Evolutionary conservation across 129 eudicot species (phyloP), one percentile per base, ranked within the genome.

Genomic region (Tanacetum coccineum): DNA sequence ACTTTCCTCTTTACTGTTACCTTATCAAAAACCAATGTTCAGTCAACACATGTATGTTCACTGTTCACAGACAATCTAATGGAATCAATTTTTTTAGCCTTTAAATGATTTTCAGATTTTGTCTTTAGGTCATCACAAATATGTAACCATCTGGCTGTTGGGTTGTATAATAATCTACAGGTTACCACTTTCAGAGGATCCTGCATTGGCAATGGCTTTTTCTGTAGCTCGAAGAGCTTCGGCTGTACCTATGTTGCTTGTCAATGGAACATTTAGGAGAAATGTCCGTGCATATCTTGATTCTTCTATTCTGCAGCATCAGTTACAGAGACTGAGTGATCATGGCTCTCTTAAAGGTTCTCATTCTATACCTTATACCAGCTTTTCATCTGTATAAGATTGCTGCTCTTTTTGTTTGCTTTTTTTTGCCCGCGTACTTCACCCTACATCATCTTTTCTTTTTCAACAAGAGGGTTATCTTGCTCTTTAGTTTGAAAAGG

Each of bases 191-290:
- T 88, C 98, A 1, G 96, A 92, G 50, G 98, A 92, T 74, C 96
- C 87, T 67, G 96, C 98, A 28, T 65, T 92, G 74, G 98, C 96
- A 45, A 92, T 92, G 98, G 96, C 98, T 13, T 92, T 92, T 81
- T 92, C 98, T 56, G 98, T 88, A 55, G 82, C 98, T 50, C 76
- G 95, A 66, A 77, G 95, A 82, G 96, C 98, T 12, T 86, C 98
- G 51, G 98, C 95, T 54, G 91, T 92, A 22, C 96, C 98, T 6
- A 50, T 84, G 77, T 70, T 92, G 64, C 87, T 92, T 68, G 98
- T 92, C 44, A 92, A 92, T 74, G 98, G 98, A 72, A 92, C 98
- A 22, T 92, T 81, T 65, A 86, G 91, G 75, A 92, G 80, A 81
- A 84, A 88, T 65, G 90, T 92, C 13, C 91, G 89, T 64, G 74